phyloP scores from a whole-genome alignment of 805 yeast genomes.

The Cyberlindnera nakhonratchasimensis region DNA sequence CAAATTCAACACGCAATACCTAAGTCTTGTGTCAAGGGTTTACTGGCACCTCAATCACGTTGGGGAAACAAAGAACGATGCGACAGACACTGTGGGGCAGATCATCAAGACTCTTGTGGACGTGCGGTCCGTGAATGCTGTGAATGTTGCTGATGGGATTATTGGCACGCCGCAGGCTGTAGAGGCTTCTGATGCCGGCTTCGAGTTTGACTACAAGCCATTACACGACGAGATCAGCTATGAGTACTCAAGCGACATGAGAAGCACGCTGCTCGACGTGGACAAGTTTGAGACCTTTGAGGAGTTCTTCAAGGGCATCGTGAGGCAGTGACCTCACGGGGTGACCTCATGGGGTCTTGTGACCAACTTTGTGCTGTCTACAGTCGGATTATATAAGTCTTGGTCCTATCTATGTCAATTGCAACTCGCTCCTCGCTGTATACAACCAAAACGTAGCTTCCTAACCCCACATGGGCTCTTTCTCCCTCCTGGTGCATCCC shows the following conservation, averaged over 20 bases:
- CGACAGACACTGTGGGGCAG: constrained; percentile 56
- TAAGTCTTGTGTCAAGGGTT: constrained; percentile 47
- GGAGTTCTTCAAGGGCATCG: constrained; percentile 51
- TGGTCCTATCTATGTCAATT: too few relatives aligned
- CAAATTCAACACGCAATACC: constrained; percentile 38
- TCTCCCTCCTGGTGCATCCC: too few relatives aligned
- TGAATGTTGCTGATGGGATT: not conserved
- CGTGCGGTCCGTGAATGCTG: constrained; percentile 15
- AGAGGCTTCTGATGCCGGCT: constrained; percentile 6
- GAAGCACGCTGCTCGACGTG: constrained; percentile 12
- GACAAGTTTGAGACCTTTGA: constrained; percentile 44
- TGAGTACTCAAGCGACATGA: constrained; percentile 19
- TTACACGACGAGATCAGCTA: constrained; percentile 28
- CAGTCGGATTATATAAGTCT: too few relatives aligned
- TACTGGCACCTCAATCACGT: constrained; percentile 58
- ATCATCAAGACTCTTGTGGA: constrained; percentile 47
- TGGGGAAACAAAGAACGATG: constrained; percentile 55
- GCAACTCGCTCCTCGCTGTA: too few relatives aligned
- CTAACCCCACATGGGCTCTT: too few relatives aligned
- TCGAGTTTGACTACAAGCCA: constrained; percentile 22
- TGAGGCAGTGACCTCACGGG: constrained; percentile 2
- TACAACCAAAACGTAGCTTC: too few relatives aligned
- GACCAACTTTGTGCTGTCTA: too few relatives aligned
- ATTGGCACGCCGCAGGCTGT: not conserved
- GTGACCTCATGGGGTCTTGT: not conserved